Base-by-base conservation (phyloP, 1,139 yeast species). In the Geotrichum bryndzae region DNA sequence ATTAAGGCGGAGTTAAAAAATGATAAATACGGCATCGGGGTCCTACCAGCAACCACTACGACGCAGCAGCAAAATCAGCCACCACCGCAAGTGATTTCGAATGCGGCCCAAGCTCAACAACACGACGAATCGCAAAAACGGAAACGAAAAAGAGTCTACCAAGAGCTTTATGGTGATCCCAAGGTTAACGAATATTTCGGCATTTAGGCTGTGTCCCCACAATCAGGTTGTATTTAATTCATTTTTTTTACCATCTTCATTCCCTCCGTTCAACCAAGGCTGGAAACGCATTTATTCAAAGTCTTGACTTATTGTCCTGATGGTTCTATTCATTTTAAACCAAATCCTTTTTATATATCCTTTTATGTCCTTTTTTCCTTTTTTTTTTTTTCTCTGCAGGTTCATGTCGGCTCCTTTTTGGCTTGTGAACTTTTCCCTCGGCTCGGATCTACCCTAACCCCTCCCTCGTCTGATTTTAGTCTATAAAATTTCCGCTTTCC, bases 11-110 rank as follows among this genome's bases (percentile, higher is more conserved):
- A 60, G 27, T 22, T 45, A 46, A 67, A 68, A 53, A 55, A 57
- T 8, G 67, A 65, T 59, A 61, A 63, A 46, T 41, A 29, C 22
- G 72, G 72, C 1, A 56, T 69, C 18, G 70, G 71, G n/a, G 62
- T 51, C 31, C 15, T 11, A 25, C n/a, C 18, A 2, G 53, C 57
- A 27, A 18, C 25, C 50, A 8, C 33, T 18, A 2, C 41, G 22
- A 46, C 33, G 53, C 5, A 27, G 23, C 38, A 52, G 57, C 60
- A 38, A 41, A 53, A 41, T 55, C 15, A 41, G 57, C 45, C 35
- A 35, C 11, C 35, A 35, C 11, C 51, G 51, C 23, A 56, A 22
- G 45, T 35, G 22, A 53, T 29, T n/a, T 23, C 51, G 8, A 58
- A 51, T 38, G 64, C 61, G n/a, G 52, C 45, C 53, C 63, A 60